Conservation (phyloP, 805 yeast genomes). For the Ogataea zsoltii region DNA sequence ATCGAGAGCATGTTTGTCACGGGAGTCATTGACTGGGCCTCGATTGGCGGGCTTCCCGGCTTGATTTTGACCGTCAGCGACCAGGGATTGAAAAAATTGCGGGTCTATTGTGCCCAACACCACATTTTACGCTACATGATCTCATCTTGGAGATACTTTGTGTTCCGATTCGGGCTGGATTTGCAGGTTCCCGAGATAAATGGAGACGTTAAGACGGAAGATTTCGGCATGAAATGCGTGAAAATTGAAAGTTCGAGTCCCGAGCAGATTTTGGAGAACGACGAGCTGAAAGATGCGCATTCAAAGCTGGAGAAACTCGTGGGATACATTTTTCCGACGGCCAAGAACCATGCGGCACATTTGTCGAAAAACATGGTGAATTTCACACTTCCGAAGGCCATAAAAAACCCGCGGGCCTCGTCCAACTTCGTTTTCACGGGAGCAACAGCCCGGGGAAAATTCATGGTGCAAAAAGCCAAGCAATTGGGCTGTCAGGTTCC, state of each 20-base stretch:
- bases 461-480: conserved; percentile 63
- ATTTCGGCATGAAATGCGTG: conserved; percentile 24
- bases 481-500: conserved; percentile 69
- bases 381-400: conserved; percentile 25
- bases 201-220: conserved; percentile 8
- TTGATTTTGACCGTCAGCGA: conserved; percentile 79
- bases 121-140: conserved; percentile 54
- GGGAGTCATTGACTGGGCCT: conserved; percentile 74
- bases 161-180: conserved; percentile 72
- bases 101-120: conserved; percentile 52
- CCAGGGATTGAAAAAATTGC: conserved; percentile 61
- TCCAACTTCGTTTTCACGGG: conserved; percentile 71
- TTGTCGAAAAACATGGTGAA: conserved; percentile 20
- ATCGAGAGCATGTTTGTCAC: conserved; percentile 70
- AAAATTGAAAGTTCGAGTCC: conserved; percentile 14
- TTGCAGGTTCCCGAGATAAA: conserved; percentile 33
- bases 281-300: conserved; percentile 1
- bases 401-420: conserved; percentile 39
- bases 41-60: conserved; percentile 94
- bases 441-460: conserved; percentile 73
- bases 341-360: conserved; percentile 3
- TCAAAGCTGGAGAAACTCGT: conserved; percentile 18
- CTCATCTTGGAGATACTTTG: conserved; percentile 84
- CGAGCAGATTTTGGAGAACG: not conserved
- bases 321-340: conserved; percentile 29